A percentile compares a stretch with the other conserved stretches of the same genome.
Conservation (phyloP, 2,329 filamentous ascomycete genomes). For the Penicillium frequentans region DNA sequence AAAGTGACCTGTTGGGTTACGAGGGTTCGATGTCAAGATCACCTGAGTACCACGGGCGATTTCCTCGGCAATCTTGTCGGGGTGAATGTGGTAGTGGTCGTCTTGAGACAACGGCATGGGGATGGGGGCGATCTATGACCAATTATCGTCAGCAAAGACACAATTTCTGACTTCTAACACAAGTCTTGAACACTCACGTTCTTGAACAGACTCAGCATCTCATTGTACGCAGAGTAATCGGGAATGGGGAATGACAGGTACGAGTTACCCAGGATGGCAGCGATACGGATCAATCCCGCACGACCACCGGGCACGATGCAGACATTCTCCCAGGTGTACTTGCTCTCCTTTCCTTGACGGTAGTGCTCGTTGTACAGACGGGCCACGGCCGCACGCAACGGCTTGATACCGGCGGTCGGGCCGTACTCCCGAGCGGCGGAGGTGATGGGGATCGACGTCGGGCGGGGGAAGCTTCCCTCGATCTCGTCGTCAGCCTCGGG, state of each 20-base stretch:
- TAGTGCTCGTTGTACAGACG: conserved; percentile 92
- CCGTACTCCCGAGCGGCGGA: conserved; percentile 84
- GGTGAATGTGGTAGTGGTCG: conserved; percentile 90
- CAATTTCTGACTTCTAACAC: neutral
- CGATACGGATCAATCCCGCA: conserved; percentile 90
- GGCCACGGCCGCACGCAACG: conserved; percentile 83
- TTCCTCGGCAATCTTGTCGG: conserved; percentile 88
- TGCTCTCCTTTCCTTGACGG: conserved; percentile 77
- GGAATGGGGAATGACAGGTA: conserved; percentile 93
- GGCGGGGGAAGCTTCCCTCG: conserved; percentile 81
- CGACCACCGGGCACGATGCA: conserved; percentile 92
- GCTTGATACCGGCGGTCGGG: conserved; percentile 90
- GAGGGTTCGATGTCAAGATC: conserved; percentile 90
- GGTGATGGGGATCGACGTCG: conserved; percentile 73
- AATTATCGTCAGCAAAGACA: neutral
- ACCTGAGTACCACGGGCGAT: conserved; percentile 83
- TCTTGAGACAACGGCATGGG: conserved; percentile 80
- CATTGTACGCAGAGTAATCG: conserved; percentile 95
- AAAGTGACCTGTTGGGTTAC: conserved; percentile 90
- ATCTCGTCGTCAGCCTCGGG: conserved; percentile 95
- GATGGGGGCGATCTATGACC: conserved; percentile 72
- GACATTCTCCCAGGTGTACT: conserved; percentile 98
- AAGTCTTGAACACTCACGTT: conserved; percentile 51
- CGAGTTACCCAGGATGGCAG: conserved; percentile 87
- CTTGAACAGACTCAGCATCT: conserved; percentile 94